Evolutionary conservation across 2,329 filamentous ascomycete species (phyloP), one percentile per base, ranked within the genome.

Genomic region (Sarocladiaceae sp.): DNA sequence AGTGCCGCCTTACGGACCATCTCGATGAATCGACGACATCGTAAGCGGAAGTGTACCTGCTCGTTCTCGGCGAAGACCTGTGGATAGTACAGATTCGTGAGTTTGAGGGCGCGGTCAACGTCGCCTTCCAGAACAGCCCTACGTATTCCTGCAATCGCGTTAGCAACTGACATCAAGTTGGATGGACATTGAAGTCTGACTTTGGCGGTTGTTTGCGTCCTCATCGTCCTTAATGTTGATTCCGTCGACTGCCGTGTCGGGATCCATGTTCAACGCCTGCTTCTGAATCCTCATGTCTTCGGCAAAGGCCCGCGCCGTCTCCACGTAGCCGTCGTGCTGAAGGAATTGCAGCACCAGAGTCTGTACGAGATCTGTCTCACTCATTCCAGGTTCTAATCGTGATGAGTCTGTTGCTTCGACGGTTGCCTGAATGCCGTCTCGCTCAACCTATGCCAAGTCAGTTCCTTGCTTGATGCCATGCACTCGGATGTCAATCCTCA

Each of bases 261-360:
- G 64, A 45, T 80, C 76, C 33, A 78, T 71, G 49, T 76, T 77
- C 45, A 95, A 66, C 7, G 85, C 81, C 55, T 77, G 70, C 54
- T 85, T 83, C 60, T 95, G 87, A 13, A 76, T 69, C 44, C 79
- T 76, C 20, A 95, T 80, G 57, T 97, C 91, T 53, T 84, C 75
- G 3, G 86, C 82, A 69, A 98, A 97, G 1, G 88, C 88, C 50
- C 83, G 80, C 7, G 90, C 90, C 0, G 91, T 95, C 53, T 96
- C 91, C 6, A 96, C 84, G 53, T 96, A 97, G 47, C 93, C 93
- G 56, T 97, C 93, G 54, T 97, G 91, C 29, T 90, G 86, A 12
- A 98, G 70, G 53, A 95, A 97, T 63, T 96, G 90, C 31, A 89
- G 74, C 15, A 82, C 76, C 46, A 97, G 69, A 53, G 85, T 78